A percentile compares a stretch with the other conserved stretches of the same genome.
Conservation (phyloP, 192 early-diverging fungal genomes). For the Rhizophagus prolifer region DNA sequence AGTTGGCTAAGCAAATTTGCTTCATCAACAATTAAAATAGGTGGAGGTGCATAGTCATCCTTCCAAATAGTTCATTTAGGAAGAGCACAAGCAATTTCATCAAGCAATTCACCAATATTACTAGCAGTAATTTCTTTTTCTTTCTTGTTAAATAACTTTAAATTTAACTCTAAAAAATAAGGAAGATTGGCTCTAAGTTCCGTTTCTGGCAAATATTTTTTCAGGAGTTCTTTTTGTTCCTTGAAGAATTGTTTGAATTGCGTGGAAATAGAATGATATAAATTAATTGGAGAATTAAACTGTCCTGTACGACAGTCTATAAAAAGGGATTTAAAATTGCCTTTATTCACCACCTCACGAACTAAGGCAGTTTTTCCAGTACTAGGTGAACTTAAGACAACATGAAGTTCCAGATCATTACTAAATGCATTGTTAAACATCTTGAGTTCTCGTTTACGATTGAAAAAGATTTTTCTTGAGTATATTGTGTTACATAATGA, state of each 20-base stretch:
- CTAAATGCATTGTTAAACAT: conserved; percentile 24
- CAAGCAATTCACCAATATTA: too few species aligned
- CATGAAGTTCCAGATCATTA: neutral
- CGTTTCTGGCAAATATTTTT: too few species aligned
- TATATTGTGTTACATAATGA: conserved; percentile 6
- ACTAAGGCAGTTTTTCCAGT: neutral
- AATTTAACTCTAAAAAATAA: too few species aligned
- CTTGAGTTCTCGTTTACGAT: conserved; percentile 7
- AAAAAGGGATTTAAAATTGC: conserved; percentile 11
- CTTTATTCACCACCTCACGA: conserved; percentile 10
- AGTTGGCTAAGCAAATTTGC: too few species aligned
- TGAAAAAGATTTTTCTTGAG: too few species aligned
- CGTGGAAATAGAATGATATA: conserved; percentile 1
- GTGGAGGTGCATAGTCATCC: too few species aligned
- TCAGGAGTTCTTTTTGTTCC: neutral
- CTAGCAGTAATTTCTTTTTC: too few species aligned
- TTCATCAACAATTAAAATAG: too few species aligned
- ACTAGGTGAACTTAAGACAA: conserved; percentile 15
- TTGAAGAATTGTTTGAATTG: conserved; percentile 22
- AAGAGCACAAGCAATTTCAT: too few species aligned
- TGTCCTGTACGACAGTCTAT: conserved; percentile 10
- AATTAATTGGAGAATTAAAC: neutral
- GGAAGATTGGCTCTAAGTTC: too few species aligned
- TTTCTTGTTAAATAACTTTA: too few species aligned
- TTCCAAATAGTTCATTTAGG: too few species aligned